These are phyloP conservation scores for Schwanniomyces etchellsii DNA, from an alignment of 1,139 yeast genomes.

Conservation along the genomic window DNA sequence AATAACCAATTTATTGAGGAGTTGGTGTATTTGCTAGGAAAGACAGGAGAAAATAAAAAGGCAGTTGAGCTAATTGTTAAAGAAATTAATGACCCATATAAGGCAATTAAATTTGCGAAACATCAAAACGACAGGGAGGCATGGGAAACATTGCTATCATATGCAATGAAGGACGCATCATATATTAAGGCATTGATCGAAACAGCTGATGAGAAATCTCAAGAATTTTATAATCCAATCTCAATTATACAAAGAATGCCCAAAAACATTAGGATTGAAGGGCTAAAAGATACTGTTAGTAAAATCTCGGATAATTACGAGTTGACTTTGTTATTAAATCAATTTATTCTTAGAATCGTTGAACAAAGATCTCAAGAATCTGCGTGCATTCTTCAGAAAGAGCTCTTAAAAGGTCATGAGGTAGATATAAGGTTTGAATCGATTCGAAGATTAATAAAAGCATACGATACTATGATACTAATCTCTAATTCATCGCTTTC, in stretches of 20 bases:
- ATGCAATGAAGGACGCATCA: constrained; percentile 65
- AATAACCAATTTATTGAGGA: constrained; percentile 52
- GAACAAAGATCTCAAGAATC: constrained; percentile 49
- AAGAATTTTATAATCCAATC: constrained; percentile 56
- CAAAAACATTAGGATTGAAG: constrained; percentile 53
- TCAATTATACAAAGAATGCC: constrained; percentile 65
- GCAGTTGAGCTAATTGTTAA: constrained; percentile 77
- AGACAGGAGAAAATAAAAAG: constrained; percentile 71
- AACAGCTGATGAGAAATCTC: constrained; percentile 53
- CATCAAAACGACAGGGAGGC: constrained; percentile 66
- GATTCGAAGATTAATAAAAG: background rate
- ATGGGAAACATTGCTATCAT: constrained; percentile 71
- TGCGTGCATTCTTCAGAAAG: constrained; percentile 29
- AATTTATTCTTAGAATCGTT: constrained; percentile 57
- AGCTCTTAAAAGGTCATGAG: constrained; percentile 39
- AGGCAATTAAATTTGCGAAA: constrained; percentile 79
- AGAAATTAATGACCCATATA: constrained; percentile 68
- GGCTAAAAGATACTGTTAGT: constrained; percentile 55
- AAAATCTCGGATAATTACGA: constrained; percentile 65
- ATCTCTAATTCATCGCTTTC: background rate
- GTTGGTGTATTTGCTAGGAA: constrained; percentile 74
- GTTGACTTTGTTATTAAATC: constrained; percentile 51
- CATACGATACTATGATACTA: background rate
- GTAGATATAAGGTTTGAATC: constrained; percentile 21
- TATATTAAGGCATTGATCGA: constrained; percentile 73